A percentile compares a stretch with the other conserved stretches of the same genome.
These are phyloP conservation scores for Rhododendron simsii DNA, from an alignment of 148 eudicot species.

Conservation along the genomic window DNA sequence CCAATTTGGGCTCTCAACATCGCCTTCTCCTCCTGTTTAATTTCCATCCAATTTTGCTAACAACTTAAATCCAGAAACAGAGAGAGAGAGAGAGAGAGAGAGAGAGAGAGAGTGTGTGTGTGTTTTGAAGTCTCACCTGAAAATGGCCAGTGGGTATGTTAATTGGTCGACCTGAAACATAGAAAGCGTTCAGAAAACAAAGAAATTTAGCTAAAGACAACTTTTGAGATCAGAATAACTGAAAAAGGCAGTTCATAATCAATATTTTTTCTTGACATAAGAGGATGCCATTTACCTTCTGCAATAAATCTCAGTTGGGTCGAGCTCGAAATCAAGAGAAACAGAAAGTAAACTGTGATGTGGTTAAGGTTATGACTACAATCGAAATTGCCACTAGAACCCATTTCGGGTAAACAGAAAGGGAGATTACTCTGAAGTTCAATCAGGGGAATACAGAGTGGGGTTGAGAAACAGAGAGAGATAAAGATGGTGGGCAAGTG, in stretches of 20 bases:
- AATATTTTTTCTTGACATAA: neutral
- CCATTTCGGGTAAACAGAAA: constrained; percentile 23
- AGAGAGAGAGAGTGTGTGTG: neutral
- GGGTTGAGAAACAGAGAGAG: neutral
- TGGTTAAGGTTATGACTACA: constrained; percentile 6
- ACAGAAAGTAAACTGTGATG: constrained; percentile 24
- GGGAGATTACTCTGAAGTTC: neutral
- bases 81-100: neutral
- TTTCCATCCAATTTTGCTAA: neutral
- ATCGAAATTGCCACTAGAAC: constrained; percentile 11
- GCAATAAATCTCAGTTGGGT: constrained; percentile 28
- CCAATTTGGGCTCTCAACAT: constrained; percentile 39
- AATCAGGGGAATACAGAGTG: neutral
- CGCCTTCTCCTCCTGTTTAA: constrained; percentile 17
- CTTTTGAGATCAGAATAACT: no score
- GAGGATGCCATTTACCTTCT: constrained; percentile 21
- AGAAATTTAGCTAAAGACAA: neutral
- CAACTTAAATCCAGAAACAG: neutral
- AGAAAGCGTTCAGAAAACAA: neutral
- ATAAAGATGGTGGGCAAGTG: neutral
- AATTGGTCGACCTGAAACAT: constrained; percentile 24
- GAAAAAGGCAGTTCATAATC: neutral
- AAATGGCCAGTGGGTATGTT: neutral
- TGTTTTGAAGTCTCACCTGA: neutral
- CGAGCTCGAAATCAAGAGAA: constrained; percentile 32